Base-by-base conservation (phyloP, 371 early-diverging fungal genomes). In the Mortierella sp. region DNA sequence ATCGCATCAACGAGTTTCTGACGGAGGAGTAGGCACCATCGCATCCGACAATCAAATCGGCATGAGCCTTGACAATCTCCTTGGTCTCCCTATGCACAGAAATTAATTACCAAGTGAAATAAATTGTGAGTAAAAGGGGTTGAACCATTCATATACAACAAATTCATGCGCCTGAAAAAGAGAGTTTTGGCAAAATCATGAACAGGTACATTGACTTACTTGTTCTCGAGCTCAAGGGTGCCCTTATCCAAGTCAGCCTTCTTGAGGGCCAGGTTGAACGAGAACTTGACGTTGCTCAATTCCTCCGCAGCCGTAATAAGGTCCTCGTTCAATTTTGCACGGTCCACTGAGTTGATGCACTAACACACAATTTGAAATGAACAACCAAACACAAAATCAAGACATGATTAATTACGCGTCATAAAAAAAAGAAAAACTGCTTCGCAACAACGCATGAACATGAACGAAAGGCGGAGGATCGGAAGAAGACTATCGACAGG, bases 281-380 rank as follows among this genome's bases (percentile, higher is more conserved):
- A 79, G 22, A 97, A 66, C 5, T 86, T 85, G 34, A 96, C 92
- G 77, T 94, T 92, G 14, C 81, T 81, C 79, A 90, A 78, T 58
- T 84, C 80, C 65, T 94, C 95, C 0, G 92, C 93, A 26, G 87
- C 90, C 66, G 91, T 91, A 58, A 99, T 88, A 24, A 99, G 86
- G 37, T 92, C 85, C 78, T 93, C 91, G 85, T 97, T 97, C 63
- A 98, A 87, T 53, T 90, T 80, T 52, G 93, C 93, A 55, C 99
- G 90, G 77, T 97, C 97, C 1, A 98, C 94, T 16, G 98, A 97
- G 90, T 99, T 96, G 85, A 98, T 99, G 85, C 93, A 93, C 94
- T 96, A 76, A 9, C 6, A 43, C 10, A 37, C 52, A 50, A 44
- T 50, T 34, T n/a, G 24, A 34, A n/a, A 47, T 22, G 10, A 37